Base-by-base conservation (phyloP, 148 eudicot genomes). In the Nepenthes mirabilis region DNA sequence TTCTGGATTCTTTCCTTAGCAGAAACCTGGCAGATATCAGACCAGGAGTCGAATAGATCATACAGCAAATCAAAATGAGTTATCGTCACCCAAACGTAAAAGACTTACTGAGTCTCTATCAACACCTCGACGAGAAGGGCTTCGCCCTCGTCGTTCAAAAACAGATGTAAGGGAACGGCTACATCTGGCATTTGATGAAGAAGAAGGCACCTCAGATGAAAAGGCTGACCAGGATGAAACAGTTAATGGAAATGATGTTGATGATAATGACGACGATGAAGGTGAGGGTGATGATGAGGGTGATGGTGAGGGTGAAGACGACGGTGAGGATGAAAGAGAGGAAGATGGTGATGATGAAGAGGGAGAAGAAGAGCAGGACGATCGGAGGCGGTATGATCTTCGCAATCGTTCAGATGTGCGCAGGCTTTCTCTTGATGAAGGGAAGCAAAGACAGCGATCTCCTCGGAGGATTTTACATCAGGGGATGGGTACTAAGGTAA, bases 371-470 rank as follows among this genome's bases (percentile, higher is more conserved):
- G 94, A 79, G 72, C 88, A 83, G 68, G 95, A 86, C 63, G 99
- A 95, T 49, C 80, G 89, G 56, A 76, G 91, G 68, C 81, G 99
- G 54, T 93, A 93, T 47, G 99, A 89, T 77, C 95, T 93, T 47
- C 88, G 99, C 4, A 86, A 89, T 58, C 95, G 97, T 66, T 70
- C 87, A 47, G 99, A 86, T 37, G 98, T 84, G 34, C 95, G 94
- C 54, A 75, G 99, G 74, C 76, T 79, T 51, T 80, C 98, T 43
- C 59, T 78, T n/a, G 95, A 89, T 71, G 87, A 82, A 69, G 79
- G 75, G 63, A 89, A 86, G 63, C 99, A 80, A 71, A 86, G 88
- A 77, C 82, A 83, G 70, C 81, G 97, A 78, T 93, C 99, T 64
- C 96, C 99, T 9, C 83, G 97, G 11, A 84, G 96, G 76, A 81